Evolutionary conservation across 2,329 filamentous ascomycete species (phyloP), one percentile per base, ranked within the genome.

Genomic region (Hawksworthiomyces lignivorus): DNA sequence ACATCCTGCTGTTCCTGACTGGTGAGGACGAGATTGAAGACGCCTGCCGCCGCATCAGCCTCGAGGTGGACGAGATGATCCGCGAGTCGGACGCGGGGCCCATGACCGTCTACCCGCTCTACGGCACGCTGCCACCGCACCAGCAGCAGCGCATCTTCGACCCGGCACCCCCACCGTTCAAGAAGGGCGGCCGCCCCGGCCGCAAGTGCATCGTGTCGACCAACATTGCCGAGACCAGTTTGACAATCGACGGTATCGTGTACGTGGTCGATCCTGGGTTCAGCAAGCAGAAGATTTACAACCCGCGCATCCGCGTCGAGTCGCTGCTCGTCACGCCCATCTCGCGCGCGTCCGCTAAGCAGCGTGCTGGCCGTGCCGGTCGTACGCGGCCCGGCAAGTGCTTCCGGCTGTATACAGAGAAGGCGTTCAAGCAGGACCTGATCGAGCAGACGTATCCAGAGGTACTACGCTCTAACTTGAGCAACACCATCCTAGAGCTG

Each of bases 241-340:
- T 98, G 64, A 98, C 92, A 35, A 98, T 98, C 47, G 92, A 98
- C 58, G 92, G 92, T 60, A 98, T 98, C 50, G 92, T 98, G 27
- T 98, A 96, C 57, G 92, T 98, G 26, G 90, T 98, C n/a, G 92
- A 98, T 57, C 90, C 92, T 3, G 92, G 92, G 27, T 98, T 98
- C 70, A 95, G 88, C 68, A 98, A 98, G 69, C 92, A 98, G 58
- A 98, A 97, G 66, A 92, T 97, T 49, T 98, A 97, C 72, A 97
- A 98, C 63, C 90, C 92, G 18, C 82, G 92, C 47, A 94, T 95
- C 54, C 82, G 92, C 62, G 89, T 98, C 50, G 92, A 98, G 65
- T 97, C 92, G 1, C 75, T 98, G 7, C 73, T 98, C n/a, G 90
- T 98, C 5, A 96, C 92, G 4, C 89, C 92, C 18, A 97, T 98